Evolutionary conservation across 305 asterid species (phyloP), one percentile per base, ranked within the genome.

Genomic region (Plantago coronopus): DNA sequence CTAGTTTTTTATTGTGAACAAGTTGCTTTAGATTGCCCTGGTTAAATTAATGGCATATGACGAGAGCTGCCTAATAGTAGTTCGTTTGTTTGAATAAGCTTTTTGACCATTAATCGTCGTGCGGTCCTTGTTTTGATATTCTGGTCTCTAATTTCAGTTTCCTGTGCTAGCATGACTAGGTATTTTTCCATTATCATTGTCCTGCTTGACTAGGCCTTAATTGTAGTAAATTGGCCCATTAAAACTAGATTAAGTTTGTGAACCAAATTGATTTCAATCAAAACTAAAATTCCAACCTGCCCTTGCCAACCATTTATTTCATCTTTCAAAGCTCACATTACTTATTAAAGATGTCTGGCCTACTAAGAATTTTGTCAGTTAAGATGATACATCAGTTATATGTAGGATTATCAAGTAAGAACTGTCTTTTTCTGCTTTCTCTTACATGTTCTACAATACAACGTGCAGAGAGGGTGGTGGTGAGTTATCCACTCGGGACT

Each of bases 401-500:
- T 38, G 15, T 38, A 38, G 15, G 43, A 38, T 15, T 38, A 34
- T 38, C 51, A 44, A 27, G 34, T 27, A 27, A 27, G 34, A 25
- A 14, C 34, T 53, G 4, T 15, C 43, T 14, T 46, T 53, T 57
- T 49, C 50, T 10, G 3, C 16, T 43, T 31, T 55, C 53, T 67
- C 71, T 77, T 34, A 42, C 55, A 58, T 25, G 19, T 54, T 16
- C 43, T 38, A 54, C 17, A 62, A 13, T 54, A 34, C 43, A 63
- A 72, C 61, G 34, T 75, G 77, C 73, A 94, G 99, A 72, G 83
- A 78, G 53, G 84, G 95, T 72, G 83, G 95, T 72, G 83, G 89
- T 59, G 84, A 85, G 61, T 73, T 93, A 69, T 94, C 99, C 44
- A 94, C 96, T 49, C 88, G 96, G 68, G 99, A 94, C 66, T 81